Base-by-base conservation (phyloP, 345 rosid genomes). In the Geranium rotundifolium region DNA sequence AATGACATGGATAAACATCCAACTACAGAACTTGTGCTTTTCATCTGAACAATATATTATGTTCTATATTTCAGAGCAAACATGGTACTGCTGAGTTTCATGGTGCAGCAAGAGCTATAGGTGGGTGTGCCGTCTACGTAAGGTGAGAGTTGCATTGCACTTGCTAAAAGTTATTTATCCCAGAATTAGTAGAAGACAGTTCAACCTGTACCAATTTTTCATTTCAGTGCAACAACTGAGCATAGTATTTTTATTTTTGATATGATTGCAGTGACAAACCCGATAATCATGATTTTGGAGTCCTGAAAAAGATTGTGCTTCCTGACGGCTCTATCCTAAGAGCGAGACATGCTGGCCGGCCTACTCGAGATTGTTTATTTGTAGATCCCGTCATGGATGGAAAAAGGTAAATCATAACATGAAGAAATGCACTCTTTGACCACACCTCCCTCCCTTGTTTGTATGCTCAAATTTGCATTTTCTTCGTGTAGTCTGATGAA, bases 361-460 rank as follows among this genome's bases (percentile, higher is more conserved):
- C 90, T 10, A 86, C 88, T 5, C 73, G 81, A 54, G 90, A 84
- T 75, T 84, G 86, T 75, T 67, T 86, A 50, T 86, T 82, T 37
- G 63, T 62, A 62, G 90, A 84, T 63, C 86, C 86, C 39, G 78
- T 82, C 70, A 80, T 76, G 79, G 88, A 86, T 75, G 84, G 85
- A 3, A 73, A 73, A 76, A 86, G 87, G 88, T 85, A 70, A 29
- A 23, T 10, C 39, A 7, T 37, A 16, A 57, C 9, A 20, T 55
- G 17, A 2, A 7, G 7, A 31, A 31, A 2, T 31, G 7, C 37
- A 31, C 37, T 31, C 37, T 31, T 31, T 2, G 4, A 31, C 7
- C 50, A 6, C 50, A 1, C 50, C 50, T 12, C 50, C 50, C 50
- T 1, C 50, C 14, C 50, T 41, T 41, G 13, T 41, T 41, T 5